These are phyloP conservation scores for Eucalyptus marginata DNA, from an alignment of 345 rosid species.

Conservation along the genomic window DNA sequence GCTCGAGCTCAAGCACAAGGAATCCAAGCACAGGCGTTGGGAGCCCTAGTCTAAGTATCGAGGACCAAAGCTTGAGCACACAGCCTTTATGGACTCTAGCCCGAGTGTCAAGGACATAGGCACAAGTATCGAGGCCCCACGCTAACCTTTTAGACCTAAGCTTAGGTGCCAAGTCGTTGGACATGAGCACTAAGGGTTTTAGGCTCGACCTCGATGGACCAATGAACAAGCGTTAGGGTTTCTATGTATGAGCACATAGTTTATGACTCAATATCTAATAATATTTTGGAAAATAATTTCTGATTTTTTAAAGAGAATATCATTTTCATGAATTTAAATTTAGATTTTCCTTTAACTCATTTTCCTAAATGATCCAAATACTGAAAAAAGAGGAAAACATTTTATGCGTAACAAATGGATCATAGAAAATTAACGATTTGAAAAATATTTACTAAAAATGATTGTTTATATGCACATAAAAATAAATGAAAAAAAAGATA, in stretches of 20 bases:
- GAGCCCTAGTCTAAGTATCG: rapidly evolving
- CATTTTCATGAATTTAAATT: no score
- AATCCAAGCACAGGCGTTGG: neutral
- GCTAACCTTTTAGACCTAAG: neutral
- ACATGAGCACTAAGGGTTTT: neutral
- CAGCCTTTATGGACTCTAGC: neutral
- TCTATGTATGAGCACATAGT: neutral
- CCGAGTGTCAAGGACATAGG: neutral
- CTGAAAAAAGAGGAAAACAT: no score
- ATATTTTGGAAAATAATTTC: neutral
- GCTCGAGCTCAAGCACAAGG: neutral
- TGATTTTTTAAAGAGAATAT: neutral
- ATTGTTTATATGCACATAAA: neutral
- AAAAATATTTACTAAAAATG: no score
- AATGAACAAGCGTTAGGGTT: neutral
- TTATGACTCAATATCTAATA: no score
- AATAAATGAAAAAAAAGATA: no score
- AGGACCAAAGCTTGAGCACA: neutral
- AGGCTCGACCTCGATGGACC: neutral
- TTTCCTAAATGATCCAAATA: neutral
- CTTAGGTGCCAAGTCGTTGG: neutral
- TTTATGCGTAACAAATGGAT: neutral
- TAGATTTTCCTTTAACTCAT: no score
- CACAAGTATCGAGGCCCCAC: neutral
- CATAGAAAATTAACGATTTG: no score